phyloP scores from a whole-genome alignment of 495 filamentous ascomycete genomes.

The Xylaria grammica region DNA sequence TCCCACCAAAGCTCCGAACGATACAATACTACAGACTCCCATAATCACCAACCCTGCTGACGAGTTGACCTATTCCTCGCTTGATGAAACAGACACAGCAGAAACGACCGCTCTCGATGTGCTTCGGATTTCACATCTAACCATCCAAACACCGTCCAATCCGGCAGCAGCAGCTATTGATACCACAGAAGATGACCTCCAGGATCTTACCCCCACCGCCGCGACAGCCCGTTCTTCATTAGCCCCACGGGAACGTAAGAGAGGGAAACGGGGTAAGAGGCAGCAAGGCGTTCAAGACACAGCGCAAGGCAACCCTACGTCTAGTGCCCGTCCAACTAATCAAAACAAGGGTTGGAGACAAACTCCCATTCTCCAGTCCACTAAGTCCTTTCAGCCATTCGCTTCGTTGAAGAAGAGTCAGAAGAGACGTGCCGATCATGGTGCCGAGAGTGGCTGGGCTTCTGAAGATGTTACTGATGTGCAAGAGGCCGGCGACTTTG shows the following conservation, averaged over 20 bases:
- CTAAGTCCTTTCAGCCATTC: constrained; percentile 60
- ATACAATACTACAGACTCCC: constrained; percentile 40
- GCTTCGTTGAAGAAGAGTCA: constrained; percentile 60
- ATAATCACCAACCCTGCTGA: constrained; percentile 30
- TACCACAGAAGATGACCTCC: constrained; percentile 15
- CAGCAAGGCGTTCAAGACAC: constrained; percentile 33
- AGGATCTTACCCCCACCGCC: constrained; percentile 19
- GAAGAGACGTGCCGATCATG: constrained; percentile 55
- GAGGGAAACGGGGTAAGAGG: constrained; percentile 39
- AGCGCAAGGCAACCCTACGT: constrained; percentile 23
- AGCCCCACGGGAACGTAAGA: constrained; percentile 34
- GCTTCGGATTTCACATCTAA: constrained; percentile 17
- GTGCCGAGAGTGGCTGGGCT: constrained; percentile 86
- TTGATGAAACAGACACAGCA: constrained; percentile 31
- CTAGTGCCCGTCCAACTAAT: constrained; percentile 29
- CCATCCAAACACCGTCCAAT: constrained; percentile 20
- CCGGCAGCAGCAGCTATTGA: background rate
- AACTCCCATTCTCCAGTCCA: constrained; percentile 75
- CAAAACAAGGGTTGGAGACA: constrained; percentile 79
- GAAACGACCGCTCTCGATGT: constrained; percentile 15
- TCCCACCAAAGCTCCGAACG: constrained; percentile 42
- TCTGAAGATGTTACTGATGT: constrained; percentile 96
- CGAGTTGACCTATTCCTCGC: constrained; percentile 31
- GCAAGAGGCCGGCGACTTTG: constrained; percentile 93
- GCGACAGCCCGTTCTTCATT: constrained; percentile 12